A percentile compares a stretch with the other conserved stretches of the same genome.
These are phyloP conservation scores for Setaria viridis DNA, from an alignment of 202 grass and related monocot species.

Conservation along the genomic window DNA sequence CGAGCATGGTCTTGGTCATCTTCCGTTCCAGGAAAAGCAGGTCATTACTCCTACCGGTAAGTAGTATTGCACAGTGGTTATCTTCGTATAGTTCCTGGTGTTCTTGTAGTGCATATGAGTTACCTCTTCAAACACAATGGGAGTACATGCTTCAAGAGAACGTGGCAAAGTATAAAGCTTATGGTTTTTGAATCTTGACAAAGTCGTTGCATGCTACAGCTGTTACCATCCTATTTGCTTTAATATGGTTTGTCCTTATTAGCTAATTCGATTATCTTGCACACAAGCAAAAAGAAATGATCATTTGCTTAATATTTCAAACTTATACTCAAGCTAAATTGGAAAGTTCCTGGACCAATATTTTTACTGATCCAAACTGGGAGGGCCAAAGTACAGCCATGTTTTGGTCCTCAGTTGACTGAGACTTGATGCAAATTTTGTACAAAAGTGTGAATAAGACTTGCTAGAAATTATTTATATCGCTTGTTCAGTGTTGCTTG, in stretches of 20 bases:
- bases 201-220: background rate
- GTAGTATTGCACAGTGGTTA: constrained; percentile 19
- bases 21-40: constrained; percentile 99
- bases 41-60: constrained; percentile 98
- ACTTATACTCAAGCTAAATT: background rate
- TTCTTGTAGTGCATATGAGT: constrained; percentile 16
- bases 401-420: background rate
- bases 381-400: background rate
- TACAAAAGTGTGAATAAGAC: background rate
- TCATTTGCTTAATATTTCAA: background rate
- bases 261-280: background rate
- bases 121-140: constrained; percentile 14
- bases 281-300: background rate
- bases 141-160: background rate
- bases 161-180: background rate
- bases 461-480: background rate
- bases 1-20: constrained; percentile 94
- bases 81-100: background rate
- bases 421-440: background rate
- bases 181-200: background rate
- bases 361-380: background rate
- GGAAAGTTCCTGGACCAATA: background rate
- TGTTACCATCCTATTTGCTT: background rate
- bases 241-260: background rate
- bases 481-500: background rate